These are phyloP conservation scores for Abelmoschus esculentus DNA, from an alignment of 345 rosid genomes.

Conservation along the genomic window DNA sequence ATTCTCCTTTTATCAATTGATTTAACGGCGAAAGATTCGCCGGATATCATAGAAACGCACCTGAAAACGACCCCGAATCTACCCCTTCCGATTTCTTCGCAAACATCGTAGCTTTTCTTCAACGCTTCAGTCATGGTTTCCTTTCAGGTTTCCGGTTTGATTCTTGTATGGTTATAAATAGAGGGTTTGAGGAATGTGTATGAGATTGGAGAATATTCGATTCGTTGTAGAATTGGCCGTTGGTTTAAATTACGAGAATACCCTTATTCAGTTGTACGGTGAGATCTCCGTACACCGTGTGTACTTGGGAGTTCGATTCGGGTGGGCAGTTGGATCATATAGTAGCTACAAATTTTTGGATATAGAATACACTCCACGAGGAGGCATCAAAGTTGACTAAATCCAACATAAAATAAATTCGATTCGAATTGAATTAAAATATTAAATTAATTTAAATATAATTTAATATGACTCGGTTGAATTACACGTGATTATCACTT, in stretches of 20 bases:
- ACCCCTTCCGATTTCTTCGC: conserved; percentile 60
- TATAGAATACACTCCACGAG: too few species aligned
- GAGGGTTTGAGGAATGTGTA: conserved; percentile 12
- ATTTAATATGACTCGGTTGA: too few species aligned
- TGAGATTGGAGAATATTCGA: conserved; percentile 33
- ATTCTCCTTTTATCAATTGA: conserved; percentile 42
- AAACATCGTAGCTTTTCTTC: conserved; percentile 33
- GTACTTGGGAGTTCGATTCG: neutral
- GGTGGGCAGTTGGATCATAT: neutral
- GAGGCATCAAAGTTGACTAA: neutral
- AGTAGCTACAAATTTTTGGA: too few species aligned
- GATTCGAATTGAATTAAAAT: too few species aligned
- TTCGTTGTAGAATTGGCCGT: too few species aligned
- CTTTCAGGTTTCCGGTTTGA: neutral
- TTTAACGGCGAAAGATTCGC: conserved; percentile 47
- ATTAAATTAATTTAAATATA: too few species aligned
- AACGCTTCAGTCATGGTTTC: conserved; percentile 39
- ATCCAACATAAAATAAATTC: too few species aligned
- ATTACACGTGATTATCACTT: neutral
- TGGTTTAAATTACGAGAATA: neutral
- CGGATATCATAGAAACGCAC: conserved; percentile 27
- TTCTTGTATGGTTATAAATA: neutral
- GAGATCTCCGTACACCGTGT: conserved; percentile 14
- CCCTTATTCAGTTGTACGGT: neutral
- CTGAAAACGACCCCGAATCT: conserved; percentile 51